Percentiles rank a stretch among this genome's conserved stretches.
phyloP scores from a whole-genome alignment of 2,329 filamentous ascomycete genomes.

The Lecanicillium sp. region DNA sequence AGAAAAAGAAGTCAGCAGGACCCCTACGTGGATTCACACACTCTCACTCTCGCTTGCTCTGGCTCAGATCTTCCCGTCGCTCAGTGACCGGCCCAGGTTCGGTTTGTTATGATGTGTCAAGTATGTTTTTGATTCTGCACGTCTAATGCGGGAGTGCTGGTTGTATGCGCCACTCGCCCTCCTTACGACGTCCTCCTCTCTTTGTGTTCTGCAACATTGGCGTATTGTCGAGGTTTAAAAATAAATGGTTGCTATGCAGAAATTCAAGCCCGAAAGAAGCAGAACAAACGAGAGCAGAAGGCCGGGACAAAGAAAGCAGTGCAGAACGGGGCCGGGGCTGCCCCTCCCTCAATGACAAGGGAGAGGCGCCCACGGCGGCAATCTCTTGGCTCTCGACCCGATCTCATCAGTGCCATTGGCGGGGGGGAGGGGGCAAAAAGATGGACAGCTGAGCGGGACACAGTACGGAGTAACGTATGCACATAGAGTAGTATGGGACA shows the following conservation, averaged over 20 bases:
- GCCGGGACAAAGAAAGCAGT: slow-evolving; percentile 3
- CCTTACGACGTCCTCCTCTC: neutral
- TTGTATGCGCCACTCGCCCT: neutral
- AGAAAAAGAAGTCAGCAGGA: neutral
- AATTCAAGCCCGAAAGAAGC: slow-evolving; percentile 8
- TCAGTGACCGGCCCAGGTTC: too few species aligned
- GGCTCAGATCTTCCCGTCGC: too few species aligned
- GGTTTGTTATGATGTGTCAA: too few species aligned
- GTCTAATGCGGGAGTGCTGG: too few species aligned
- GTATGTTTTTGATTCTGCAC: too few species aligned
- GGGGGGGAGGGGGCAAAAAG: neutral
- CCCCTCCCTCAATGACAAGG: neutral
- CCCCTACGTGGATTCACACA: too few species aligned
- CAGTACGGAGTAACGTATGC: neutral
- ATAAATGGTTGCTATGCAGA: slow-evolving; percentile 5
- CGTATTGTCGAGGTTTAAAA: slow-evolving; percentile 10
- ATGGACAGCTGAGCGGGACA: neutral
- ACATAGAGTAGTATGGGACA: too few species aligned
- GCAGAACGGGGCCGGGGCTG: neutral
- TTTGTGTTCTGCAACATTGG: slow-evolving; percentile 6
- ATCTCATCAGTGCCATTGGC: slow-evolving; percentile 9
- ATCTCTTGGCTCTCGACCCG: slow-evolving; percentile 9
- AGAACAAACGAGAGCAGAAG: neutral
- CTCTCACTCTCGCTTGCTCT: too few species aligned
- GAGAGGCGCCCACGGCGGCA: slow-evolving; percentile 2